Base-by-base conservation (phyloP, 2,329 filamentous ascomycete genomes). In the Penicillium sp. region DNA sequence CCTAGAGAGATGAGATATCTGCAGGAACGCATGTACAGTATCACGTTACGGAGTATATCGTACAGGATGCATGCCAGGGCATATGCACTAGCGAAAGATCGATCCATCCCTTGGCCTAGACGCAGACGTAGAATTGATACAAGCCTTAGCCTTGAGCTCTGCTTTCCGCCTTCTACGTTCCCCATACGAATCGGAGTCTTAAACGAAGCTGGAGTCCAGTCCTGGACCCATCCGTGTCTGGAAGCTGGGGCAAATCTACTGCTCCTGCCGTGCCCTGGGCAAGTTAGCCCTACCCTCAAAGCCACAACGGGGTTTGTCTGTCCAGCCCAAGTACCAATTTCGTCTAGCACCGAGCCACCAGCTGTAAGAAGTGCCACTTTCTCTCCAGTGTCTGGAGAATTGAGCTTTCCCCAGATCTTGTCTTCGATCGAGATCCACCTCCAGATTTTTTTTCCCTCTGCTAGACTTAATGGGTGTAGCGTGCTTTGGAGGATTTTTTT, bases 371-470 rank as follows among this genome's bases (percentile, higher is more conserved):
- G 60, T 51, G 59, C 58, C 61, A 59, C 53, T 59, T 40, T 47
- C 44, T 57, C 38, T n/a, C 54, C 24, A 12, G 12, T 57, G 50
- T 24, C 54, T 38, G 51, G n/a, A 37, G 37, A 54, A 53, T n/a
- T 7, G 37, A 62, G 57, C 57, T 67, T 65, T 67, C 65, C 65
- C 65, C 65, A 64, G 63, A 65, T 66, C 58, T 64, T 38, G 45
- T 62, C 24, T 15, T 58, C 28, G 17, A 37, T 37, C 35, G 49
- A 53, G 65, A 67, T 67, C 65, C 65, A 67, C 65, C 24, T 38
- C 33, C 51, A 8, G 65, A 22, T 40, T 33, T 60, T 37, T 37
- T 37, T 15, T 10, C 35, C 13, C n/a, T n/a, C n/a, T 61, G 51
- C 61, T 60, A 60, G 53, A 59, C 65, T 59, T 47, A 66, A 64